A percentile compares a stretch with the other conserved stretches of the same genome.
Conservation (phyloP, 345 rosid genomes). For the Rhodomyrtus tomentosa region DNA sequence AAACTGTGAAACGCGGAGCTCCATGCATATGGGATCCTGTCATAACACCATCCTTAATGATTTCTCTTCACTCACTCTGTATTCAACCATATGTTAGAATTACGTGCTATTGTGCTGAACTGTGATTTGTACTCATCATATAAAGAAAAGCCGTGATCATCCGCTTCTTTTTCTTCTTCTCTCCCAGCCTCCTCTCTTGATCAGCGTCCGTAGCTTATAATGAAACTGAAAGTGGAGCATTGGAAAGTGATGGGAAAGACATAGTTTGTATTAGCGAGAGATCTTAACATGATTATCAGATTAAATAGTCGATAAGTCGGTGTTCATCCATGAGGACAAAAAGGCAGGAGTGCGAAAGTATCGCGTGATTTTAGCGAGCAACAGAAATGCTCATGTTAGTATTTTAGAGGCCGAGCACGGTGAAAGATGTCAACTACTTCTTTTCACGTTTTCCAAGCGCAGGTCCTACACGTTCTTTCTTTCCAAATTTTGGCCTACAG, state of each 20-base stretch:
- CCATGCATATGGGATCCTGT: not conserved
- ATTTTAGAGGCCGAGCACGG: not conserved
- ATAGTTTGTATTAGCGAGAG: not conserved
- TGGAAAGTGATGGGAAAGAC: not conserved
- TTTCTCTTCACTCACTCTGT: not conserved
- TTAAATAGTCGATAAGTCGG: no score
- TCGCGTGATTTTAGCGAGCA: not conserved
- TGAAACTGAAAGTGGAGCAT: not conserved
- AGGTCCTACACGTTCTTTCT: not conserved
- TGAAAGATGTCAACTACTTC: not conserved
- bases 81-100: not conserved
- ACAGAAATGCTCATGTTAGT: not conserved
- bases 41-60: not conserved
- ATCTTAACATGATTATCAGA: not conserved
- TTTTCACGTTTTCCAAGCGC: not conserved
- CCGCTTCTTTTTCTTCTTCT: not conserved
- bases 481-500: not conserved
- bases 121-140: not conserved
- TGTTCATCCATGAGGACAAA: no score
- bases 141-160: not conserved
- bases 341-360: no score
- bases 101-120: no score
- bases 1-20: not conserved
- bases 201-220: not conserved
- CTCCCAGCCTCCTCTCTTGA: not conserved